A percentile compares a stretch with the other conserved stretches of the same genome.
Conservation (phyloP, 2,329 filamentous ascomycete genomes). For the Pseudocercospora eumusae region DNA sequence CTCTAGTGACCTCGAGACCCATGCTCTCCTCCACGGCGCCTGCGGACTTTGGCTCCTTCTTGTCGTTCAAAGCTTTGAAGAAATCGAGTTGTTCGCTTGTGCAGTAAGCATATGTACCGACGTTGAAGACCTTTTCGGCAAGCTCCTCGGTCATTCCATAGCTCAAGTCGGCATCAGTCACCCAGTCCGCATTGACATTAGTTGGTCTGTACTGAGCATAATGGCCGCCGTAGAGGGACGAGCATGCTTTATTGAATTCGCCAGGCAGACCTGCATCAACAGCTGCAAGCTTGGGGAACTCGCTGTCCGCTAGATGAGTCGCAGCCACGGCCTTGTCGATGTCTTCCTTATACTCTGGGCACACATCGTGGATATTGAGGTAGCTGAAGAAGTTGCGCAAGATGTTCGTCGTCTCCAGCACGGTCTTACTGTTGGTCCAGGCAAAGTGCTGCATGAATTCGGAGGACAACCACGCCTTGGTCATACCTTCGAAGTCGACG, state of each 20-base stretch:
- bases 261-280: conserved; percentile 65
- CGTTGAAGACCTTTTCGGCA: conserved; percentile 45
- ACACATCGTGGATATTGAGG: conserved; percentile 79
- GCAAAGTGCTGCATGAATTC: conserved; percentile 49
- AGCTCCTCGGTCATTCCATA: neutral
- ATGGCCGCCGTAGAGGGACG: conserved; percentile 64
- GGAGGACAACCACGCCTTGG: conserved; percentile 67
- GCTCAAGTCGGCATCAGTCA: conserved; percentile 23
- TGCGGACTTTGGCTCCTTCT: conserved; percentile 41
- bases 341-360: conserved; percentile 72
- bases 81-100: conserved; percentile 33
- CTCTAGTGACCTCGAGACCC: conserved; percentile 61
- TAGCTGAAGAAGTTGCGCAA: conserved; percentile 89
- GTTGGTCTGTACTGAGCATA: conserved; percentile 36
- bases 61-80: conserved; percentile 18
- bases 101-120: conserved; percentile 53
- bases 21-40: conserved; percentile 52
- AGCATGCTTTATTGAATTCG: conserved; percentile 75
- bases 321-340: conserved; percentile 65
- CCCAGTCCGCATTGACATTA: conserved; percentile 34
- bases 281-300: conserved; percentile 63
- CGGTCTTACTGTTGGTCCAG: conserved; percentile 53
- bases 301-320: conserved; percentile 66
- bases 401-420: conserved; percentile 65
- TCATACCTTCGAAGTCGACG: conserved; percentile 79